Evolutionary conservation across 768 basidiomycete species (phyloP), one percentile per base, ranked within the genome.

Genomic region (Chalciporus chontae): DNA sequence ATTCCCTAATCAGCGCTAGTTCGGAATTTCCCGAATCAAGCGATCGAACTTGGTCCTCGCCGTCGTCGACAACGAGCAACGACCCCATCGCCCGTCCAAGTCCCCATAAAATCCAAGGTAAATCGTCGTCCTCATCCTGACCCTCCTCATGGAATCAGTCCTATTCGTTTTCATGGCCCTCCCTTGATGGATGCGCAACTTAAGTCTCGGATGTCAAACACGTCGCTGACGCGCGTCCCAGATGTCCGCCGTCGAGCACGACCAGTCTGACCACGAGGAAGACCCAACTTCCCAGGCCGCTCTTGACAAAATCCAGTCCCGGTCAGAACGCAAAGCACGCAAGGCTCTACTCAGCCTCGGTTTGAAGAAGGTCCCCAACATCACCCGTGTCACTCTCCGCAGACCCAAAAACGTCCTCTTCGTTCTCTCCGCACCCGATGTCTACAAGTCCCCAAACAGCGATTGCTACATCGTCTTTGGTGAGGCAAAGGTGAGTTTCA

Each of bases 381-480:
- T 99, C 71, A 96, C 91, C 61, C 83, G 96, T 49, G 96, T 99
- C 47, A 95, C 93, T 50, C 78, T 99, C 63, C 78, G 94, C 67
- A 80, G 94, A 69, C 90, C 96, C 43, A 97, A 97, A 76, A 94
- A 93, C 67, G 93, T 95, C 55, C 83, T 98, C 54, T 90, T 97
- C 67, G 94, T 97, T 52, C 80, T 99, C 61, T 83, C 90, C 47
- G 76, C 85, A 44, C 96, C 96, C 32, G 96, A 99, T 57, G 96
- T 99, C 47, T 99, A 90, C 85, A 97, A 97, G 78, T 93, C 90
- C 43, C 85, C 88, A 38, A 94, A 92, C 74, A 93, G 91, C 66
- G 96, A 99, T 73, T 92, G 89, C 72, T 97, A 99, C 79, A 92
- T 99, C 67, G 94, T 99, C 56, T 99, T 98, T 62, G 96, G 96